These are phyloP conservation scores for Dactylellina drechsleri DNA, from an alignment of 2,329 filamentous ascomycete genomes.

Conservation along the genomic window DNA sequence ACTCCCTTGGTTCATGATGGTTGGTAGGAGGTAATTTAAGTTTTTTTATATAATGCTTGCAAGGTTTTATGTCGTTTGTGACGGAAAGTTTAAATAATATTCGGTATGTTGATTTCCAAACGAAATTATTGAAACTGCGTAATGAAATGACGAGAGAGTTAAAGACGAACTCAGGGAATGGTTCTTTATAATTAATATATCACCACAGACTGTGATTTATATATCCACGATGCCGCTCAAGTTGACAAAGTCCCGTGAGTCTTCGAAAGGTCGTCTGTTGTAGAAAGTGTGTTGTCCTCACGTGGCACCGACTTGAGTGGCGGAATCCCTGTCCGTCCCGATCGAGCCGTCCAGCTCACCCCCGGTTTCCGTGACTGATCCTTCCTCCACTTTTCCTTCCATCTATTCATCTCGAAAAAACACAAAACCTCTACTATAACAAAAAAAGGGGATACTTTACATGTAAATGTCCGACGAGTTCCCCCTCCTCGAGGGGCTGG, in stretches of 20 bases:
- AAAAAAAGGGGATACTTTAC: background rate
- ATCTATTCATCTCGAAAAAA: background rate
- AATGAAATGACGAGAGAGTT: too few species aligned
- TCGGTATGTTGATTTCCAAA: too few species aligned
- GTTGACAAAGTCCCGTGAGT: conserved; percentile 2
- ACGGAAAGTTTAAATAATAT: too few species aligned
- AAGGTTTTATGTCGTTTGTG: too few species aligned
- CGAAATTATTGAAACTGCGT: too few species aligned
- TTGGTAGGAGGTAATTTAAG: too few species aligned
- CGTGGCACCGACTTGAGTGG: background rate
- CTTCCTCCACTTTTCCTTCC: background rate
- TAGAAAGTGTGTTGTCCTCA: conserved; percentile 15
- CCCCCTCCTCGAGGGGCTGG: conserved; percentile 68
- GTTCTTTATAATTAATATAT: too few species aligned
- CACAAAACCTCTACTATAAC: background rate
- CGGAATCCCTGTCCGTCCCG: background rate
- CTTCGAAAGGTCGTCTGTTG: conserved; percentile 1
- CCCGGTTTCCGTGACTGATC: background rate
- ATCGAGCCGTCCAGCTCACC: background rate
- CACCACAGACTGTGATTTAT: too few species aligned
- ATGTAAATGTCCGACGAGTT: conserved; percentile 64
- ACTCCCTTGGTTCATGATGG: too few species aligned
- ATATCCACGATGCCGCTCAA: background rate
- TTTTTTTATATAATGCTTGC: too few species aligned
- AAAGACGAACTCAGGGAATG: too few species aligned